Evolutionary conservation across 1,284 basidiomycete species (phyloP).

Genomic region (Cutaneotrichosporon sp.): DNA sequence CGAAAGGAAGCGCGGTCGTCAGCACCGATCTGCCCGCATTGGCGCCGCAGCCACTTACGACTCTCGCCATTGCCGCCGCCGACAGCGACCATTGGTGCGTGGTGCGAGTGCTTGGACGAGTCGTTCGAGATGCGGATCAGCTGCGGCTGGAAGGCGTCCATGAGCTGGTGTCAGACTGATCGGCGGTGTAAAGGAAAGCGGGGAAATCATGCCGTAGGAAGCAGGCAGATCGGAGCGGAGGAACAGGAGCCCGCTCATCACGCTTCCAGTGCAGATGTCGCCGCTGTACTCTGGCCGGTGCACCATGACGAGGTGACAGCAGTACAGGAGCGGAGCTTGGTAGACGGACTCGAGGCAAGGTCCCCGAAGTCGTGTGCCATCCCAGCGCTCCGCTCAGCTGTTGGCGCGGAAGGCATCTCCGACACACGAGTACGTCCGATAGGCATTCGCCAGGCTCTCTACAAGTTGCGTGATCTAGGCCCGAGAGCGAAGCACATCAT

Average conservation of each 20-base stretch:
- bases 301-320: too few relatives aligned
- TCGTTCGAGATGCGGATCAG: slow-evolving; percentile 51
- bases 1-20: background rate
- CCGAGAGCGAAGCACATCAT: background rate
- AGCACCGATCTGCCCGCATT: background rate
- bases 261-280: background rate
- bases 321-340: too few relatives aligned
- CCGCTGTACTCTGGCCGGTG: too few relatives aligned
- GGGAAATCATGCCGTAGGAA: background rate
- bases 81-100: slow-evolving; percentile 49
- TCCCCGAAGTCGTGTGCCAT: too few relatives aligned
- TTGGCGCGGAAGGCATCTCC: too few relatives aligned
- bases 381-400: too few relatives aligned
- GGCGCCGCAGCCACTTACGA: slow-evolving; percentile 37
- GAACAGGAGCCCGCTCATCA: background rate
- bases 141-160: slow-evolving; percentile 45
- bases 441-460: too few relatives aligned
- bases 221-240: background rate
- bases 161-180: slow-evolving; percentile 32
- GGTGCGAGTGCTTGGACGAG: slow-evolving; percentile 52
- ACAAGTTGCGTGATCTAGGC: too few relatives aligned
- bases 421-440: too few relatives aligned
- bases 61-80: slow-evolving; percentile 52
- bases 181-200: background rate
- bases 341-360: too few relatives aligned